Conservation (phyloP, 768 basidiomycete genomes). For the Tricholoma hemisulphureum region DNA sequence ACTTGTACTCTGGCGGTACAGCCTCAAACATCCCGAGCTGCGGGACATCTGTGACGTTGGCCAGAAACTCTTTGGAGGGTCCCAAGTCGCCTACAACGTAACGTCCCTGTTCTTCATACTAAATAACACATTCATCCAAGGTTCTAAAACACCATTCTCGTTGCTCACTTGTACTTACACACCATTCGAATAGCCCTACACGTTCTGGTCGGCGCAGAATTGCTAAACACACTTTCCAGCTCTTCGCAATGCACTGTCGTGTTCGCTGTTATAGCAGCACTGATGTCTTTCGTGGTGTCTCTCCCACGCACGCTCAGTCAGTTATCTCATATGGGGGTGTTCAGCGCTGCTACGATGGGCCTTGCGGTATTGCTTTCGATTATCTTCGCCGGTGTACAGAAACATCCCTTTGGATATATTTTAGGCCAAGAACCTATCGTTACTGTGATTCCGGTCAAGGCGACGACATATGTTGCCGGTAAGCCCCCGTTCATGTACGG, state of each 20-base stretch:
- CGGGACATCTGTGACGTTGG: slow-evolving; percentile 54
- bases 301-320: slow-evolving; percentile 45
- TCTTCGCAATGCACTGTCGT: slow-evolving; percentile 41
- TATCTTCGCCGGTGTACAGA: slow-evolving; percentile 40
- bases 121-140: slow-evolving; percentile 58
- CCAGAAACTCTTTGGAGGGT: slow-evolving; percentile 44
- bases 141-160: slow-evolving; percentile 14
- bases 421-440: slow-evolving; percentile 37
- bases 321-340: slow-evolving; percentile 38
- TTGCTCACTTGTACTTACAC: not conserved
- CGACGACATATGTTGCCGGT: slow-evolving; percentile 40
- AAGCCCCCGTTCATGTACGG: not conserved
- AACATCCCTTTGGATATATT: slow-evolving; percentile 41
- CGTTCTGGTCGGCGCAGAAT: slow-evolving; percentile 44
- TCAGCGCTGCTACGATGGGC: slow-evolving; percentile 46
- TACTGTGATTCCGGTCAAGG: slow-evolving; percentile 33
- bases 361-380: slow-evolving; percentile 43
- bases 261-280: slow-evolving; percentile 33
- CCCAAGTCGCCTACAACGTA: slow-evolving; percentile 45
- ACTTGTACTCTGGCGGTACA: slow-evolving; percentile 46
- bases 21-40: slow-evolving; percentile 47
- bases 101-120: slow-evolving; percentile 52
- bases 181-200: slow-evolving; percentile 32
- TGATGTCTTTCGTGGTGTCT: slow-evolving; percentile 41
- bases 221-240: slow-evolving; percentile 45